These are phyloP conservation scores for Ogataea minuta DNA, from an alignment of 805 yeast species.

Conservation along the genomic window DNA sequence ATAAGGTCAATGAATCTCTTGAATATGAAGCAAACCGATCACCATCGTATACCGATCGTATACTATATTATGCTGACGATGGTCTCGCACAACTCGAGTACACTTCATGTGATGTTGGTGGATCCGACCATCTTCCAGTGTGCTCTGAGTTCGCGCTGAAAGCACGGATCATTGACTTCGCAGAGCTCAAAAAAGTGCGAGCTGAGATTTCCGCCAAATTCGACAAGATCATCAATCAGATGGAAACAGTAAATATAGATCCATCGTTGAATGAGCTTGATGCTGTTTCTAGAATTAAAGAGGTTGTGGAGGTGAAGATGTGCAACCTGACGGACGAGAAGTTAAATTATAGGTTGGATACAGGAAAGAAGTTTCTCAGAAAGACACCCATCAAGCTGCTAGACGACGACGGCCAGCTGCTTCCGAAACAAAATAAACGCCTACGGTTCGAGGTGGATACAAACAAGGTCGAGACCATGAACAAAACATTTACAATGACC, in stretches of 20 bases:
- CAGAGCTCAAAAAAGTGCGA: constrained; percentile 35
- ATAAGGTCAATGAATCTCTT: constrained; percentile 37
- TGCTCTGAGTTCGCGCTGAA: constrained; percentile 35
- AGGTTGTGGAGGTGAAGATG: constrained; percentile 29
- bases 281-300: constrained; percentile 36
- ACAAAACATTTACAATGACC: constrained; percentile 17
- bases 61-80: constrained; percentile 38
- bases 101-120: constrained; percentile 23
- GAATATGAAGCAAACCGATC: constrained; percentile 37
- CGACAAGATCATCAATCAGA: constrained; percentile 22
- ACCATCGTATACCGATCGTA: constrained; percentile 63
- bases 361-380: constrained; percentile 25
- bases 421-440: constrained; percentile 33
- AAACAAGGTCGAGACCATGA: constrained; percentile 13
- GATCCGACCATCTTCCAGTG: constrained; percentile 61
- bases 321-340: constrained; percentile 37
- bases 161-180: constrained; percentile 37
- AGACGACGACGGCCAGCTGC: constrained; percentile 22
- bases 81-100: constrained; percentile 19
- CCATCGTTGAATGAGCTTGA: constrained; percentile 43
- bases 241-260: constrained; percentile 42
- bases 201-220: constrained; percentile 36
- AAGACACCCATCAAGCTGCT: constrained; percentile 18
- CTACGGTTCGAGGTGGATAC: constrained; percentile 16
- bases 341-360: constrained; percentile 39